Conservation (phyloP, 257 asterid species). For the Cynanchum wilfordii region DNA sequence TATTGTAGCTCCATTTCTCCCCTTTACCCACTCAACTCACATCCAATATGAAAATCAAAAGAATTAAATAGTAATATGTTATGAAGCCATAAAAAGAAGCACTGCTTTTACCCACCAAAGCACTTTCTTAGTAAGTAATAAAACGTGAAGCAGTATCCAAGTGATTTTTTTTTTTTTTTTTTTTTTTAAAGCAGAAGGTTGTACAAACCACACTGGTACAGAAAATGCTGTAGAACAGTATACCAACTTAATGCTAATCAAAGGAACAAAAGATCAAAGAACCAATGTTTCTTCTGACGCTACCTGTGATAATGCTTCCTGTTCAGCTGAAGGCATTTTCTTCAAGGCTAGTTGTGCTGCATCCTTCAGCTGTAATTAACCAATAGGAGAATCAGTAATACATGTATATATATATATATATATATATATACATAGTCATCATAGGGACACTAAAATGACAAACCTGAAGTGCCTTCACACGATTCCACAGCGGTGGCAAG, state of each 20-base stretch:
- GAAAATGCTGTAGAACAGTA: background rate
- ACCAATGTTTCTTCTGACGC: constrained; percentile 4
- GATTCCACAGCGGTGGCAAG: constrained; percentile 91
- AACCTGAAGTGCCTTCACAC: constrained; percentile 96
- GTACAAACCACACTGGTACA: background rate
- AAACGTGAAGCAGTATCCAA: background rate
- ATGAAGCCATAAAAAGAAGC: background rate
- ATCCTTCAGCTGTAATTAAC: constrained; percentile 68
- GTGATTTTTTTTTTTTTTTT: too few species aligned
- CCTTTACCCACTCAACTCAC: background rate
- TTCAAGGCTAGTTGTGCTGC: constrained; percentile 97
- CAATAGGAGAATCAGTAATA: constrained; percentile 18
- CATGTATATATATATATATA: background rate
- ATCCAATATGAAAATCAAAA: background rate
- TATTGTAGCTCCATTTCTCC: background rate
- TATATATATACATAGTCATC: constrained; percentile 13
- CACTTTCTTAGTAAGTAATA: background rate
- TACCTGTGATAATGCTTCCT: constrained; percentile 98
- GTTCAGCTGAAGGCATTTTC: constrained; percentile 85
- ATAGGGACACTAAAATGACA: constrained; percentile 15
- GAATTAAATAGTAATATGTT: background rate
- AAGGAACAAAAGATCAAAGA: background rate
- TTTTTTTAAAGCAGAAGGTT: background rate
- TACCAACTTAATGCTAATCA: background rate
- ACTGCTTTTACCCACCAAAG: background rate